A percentile compares a stretch with the other conserved stretches of the same genome.
Evolutionary conservation across 352 stramenopile species (phyloP).

Genomic region (Pythium dissimile): DNA sequence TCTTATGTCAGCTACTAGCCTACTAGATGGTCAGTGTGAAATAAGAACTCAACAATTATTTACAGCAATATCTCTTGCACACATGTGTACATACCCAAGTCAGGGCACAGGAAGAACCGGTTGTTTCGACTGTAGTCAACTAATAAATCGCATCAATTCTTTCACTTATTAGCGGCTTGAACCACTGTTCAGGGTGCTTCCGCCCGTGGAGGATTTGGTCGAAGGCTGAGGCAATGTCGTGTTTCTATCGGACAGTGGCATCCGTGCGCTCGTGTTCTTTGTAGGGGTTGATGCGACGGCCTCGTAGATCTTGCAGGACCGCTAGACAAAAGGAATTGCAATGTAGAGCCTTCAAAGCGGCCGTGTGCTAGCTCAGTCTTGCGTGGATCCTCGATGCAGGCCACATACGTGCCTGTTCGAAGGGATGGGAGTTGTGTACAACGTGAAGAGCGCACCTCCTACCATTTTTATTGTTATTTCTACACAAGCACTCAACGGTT

Average conservation of each 20-base stretch:
- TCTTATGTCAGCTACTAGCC: too few relatives aligned
- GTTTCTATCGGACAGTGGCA: conserved; percentile 36
- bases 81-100: too few relatives aligned
- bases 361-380: conserved; percentile 52
- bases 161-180: conserved; percentile 40
- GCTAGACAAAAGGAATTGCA: conserved; percentile 51
- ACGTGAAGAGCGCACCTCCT: too few relatives aligned
- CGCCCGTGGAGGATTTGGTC: conserved; percentile 37
- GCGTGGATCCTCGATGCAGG: conserved; percentile 59
- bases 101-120: too few relatives aligned
- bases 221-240: conserved; percentile 60
- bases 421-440: not conserved
- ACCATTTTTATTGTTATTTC: too few relatives aligned
- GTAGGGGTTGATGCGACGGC: conserved; percentile 67
- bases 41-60: not conserved
- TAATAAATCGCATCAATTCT: conserved; percentile 36
- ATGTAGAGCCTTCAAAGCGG: conserved; percentile 37
- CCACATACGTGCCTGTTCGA: conserved; percentile 44
- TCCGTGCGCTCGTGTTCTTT: conserved; percentile 73
- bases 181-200: conserved; percentile 42
- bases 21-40: not conserved
- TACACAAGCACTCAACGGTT: too few relatives aligned
- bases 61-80: conserved; percentile 30
- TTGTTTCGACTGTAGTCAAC: too few relatives aligned
- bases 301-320: conserved; percentile 66